Base-by-base conservation (phyloP, 2,329 filamentous ascomycete genomes). In the Calonectria naviculata region DNA sequence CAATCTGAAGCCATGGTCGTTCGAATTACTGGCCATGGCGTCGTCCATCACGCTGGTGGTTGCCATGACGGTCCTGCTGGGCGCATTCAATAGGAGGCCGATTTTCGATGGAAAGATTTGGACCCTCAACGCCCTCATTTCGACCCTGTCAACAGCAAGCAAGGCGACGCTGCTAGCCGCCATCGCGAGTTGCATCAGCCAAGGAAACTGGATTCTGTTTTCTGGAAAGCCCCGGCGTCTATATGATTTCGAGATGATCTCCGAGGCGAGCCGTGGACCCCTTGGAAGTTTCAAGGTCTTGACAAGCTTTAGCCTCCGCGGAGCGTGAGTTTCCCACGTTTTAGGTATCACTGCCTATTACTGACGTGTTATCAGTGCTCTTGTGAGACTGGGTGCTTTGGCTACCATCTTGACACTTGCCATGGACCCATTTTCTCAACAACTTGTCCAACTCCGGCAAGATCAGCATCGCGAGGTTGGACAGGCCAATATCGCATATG, bases 201-300 rank as follows among this genome's bases (percentile, higher is more conserved):
- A 74, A n/a, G 65, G 67, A 28, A 73, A 72, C 19, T 75, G 73
- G 73, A 29, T 74, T 7, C 34, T 75, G 0, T 75, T 75, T 19
- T 52, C 69, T 3, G 49, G 34, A 3, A 15, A 66, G 6, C 67
- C 71, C 21, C 67, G 71, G 1, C 71, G 70, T 15, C 64, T 75
- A 0, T 70, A 66, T 8, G 73, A 74, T 42, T 73, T 75, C 34
- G 73, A 75, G 24, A 63, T 67, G 60, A 60, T 74, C 4, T 49
- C 70, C 1, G 69, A 67, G n/a, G 73, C 71, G 1, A 74, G 73
- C 19, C 60, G 70, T 12, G 73, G 73, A 2, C 71, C 70, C 6
- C 17, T 71, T 2, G 70, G 73, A 1, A 74, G 73, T 10, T 9
- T 74, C 28, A 71, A 60, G 13, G 49, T 75, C 0, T 28, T 75